Conservation (phyloP, 371 early-diverging fungal species). For the Circinella minor region DNA sequence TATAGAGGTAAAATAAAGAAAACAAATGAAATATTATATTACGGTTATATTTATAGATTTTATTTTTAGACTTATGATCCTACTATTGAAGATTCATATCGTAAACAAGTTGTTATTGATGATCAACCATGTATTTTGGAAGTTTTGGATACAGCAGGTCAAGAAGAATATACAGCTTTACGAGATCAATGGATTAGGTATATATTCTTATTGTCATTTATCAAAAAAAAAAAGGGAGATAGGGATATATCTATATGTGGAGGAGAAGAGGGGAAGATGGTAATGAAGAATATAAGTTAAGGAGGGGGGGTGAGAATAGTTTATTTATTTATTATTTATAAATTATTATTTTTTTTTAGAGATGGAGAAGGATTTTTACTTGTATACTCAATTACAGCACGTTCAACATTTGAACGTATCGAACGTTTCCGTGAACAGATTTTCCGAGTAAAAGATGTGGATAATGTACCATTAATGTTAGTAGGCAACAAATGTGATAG, state of each 20-base stretch:
- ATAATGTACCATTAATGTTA: constrained; percentile 82
- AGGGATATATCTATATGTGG: background rate
- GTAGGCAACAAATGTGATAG: constrained; percentile 93
- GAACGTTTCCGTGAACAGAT: constrained; percentile 82
- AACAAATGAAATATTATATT: background rate
- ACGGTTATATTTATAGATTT: background rate
- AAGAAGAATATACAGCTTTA: constrained; percentile 86
- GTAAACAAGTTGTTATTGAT: constrained; percentile 96
- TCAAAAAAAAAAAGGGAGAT: constrained; percentile 52
- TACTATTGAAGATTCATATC: constrained; percentile 96
- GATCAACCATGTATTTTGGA: constrained; percentile 92
- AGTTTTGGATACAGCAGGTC: constrained; percentile 95
- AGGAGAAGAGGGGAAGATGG: background rate
- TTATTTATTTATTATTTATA: background rate
- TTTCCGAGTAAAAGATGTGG: constrained; percentile 79
- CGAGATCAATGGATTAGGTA: constrained; percentile 81
- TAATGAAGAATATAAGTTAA: background rate
- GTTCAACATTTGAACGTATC: constrained; percentile 82
- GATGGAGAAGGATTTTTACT: constrained; percentile 90
- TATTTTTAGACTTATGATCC: constrained; percentile 77
- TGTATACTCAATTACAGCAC: constrained; percentile 88
- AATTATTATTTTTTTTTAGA: constrained; percentile 19
- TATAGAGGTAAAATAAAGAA: constrained; percentile 17
- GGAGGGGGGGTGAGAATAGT: background rate
- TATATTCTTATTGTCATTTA: constrained; percentile 43